A percentile compares a stretch with the other conserved stretches of the same genome.
Conservation (phyloP, 2,329 filamentous ascomycete species). For the Diaporthe sp. region DNA sequence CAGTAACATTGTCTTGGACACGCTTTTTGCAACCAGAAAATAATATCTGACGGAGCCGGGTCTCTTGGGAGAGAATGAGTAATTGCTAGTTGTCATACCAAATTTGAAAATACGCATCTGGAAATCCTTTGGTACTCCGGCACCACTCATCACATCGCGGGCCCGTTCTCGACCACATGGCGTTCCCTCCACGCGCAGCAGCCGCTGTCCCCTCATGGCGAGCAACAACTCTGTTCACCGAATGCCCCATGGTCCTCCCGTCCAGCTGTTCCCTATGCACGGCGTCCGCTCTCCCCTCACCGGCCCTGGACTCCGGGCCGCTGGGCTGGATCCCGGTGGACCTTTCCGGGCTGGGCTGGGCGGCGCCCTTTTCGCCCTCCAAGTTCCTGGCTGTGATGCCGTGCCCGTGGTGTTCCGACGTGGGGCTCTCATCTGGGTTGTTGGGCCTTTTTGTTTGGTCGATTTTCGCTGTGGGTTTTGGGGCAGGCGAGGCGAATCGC, state of each 20-base stretch:
- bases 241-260: not conserved
- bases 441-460: constrained; percentile 12
- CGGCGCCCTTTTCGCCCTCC: not conserved
- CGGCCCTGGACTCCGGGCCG: not conserved
- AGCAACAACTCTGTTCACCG: not conserved
- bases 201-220: not conserved
- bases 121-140: too few species aligned
- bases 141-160: too few species aligned
- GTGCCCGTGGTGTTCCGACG: not conserved
- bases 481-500: not conserved
- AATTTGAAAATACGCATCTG: too few species aligned
- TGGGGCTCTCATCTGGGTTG: not conserved
- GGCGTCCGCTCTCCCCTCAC: not conserved
- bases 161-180: not conserved
- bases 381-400: not conserved
- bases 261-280: not conserved
- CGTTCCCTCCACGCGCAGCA: not conserved
- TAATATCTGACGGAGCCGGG: too few species aligned
- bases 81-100: too few species aligned
- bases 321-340: not conserved
- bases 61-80: too few species aligned
- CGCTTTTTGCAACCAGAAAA: too few species aligned
- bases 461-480: not conserved
- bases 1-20: too few species aligned
- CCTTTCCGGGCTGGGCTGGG: not conserved